Evolutionary conservation across 331 rosid species (phyloP).

Genomic region (Malus hybrid): DNA sequence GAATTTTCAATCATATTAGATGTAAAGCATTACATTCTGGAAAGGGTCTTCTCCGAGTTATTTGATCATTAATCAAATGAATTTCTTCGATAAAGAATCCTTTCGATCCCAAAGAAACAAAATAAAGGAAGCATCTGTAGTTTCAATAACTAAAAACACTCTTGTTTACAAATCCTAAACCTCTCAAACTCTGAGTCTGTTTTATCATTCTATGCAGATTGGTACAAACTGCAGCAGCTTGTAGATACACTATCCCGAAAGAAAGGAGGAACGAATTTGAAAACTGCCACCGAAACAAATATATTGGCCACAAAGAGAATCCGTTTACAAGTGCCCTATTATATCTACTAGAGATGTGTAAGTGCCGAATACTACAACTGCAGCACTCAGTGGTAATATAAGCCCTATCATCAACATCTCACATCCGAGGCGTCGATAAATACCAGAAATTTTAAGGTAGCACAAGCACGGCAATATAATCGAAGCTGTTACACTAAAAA

Average conservation of each 20-base stretch:
- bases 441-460: conserved; percentile 70
- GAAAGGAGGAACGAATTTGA: not conserved
- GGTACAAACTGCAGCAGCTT: not conserved
- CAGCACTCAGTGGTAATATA: conserved; percentile 32
- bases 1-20: too few relatives aligned
- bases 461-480: conserved; percentile 65
- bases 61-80: too few relatives aligned
- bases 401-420: conserved; percentile 30
- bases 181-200: too few relatives aligned
- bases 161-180: too few relatives aligned
- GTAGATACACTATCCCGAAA: not conserved
- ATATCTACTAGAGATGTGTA: conserved; percentile 47
- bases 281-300: not conserved
- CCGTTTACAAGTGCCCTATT: conserved; percentile 16
- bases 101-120: too few relatives aligned
- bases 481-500: conserved; percentile 61
- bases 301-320: not conserved
- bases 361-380: conserved; percentile 44
- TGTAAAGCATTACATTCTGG: too few relatives aligned
- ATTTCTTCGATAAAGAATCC: too few relatives aligned
- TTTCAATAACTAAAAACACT: too few relatives aligned
- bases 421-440: conserved; percentile 24
- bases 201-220: not conserved
- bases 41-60: too few relatives aligned
- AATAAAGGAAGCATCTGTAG: too few relatives aligned